Conservation (phyloP, 2,329 filamentous ascomycete genomes). For the Dothideomycetidae sp. region DNA sequence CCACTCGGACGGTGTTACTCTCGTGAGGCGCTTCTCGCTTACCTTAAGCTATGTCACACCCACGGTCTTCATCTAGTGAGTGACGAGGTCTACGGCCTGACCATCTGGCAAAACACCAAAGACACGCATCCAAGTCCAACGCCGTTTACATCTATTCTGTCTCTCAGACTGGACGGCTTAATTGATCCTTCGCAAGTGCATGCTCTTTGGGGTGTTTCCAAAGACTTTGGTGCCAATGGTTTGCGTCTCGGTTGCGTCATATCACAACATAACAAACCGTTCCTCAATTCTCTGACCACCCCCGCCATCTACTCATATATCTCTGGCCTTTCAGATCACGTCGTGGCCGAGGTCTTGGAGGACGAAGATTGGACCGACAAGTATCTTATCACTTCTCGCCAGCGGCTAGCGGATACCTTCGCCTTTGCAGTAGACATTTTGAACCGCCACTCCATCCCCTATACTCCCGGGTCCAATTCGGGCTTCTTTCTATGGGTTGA, state of each 20-base stretch:
- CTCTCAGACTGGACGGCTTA: slow-evolving; percentile 13
- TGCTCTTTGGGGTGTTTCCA: slow-evolving; percentile 22
- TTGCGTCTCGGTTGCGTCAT: slow-evolving; percentile 20
- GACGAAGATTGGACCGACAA: slow-evolving; percentile 15
- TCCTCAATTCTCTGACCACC: slow-evolving; percentile 16
- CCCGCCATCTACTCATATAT: slow-evolving; percentile 17
- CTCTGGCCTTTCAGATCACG: slow-evolving; percentile 19
- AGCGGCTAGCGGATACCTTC: slow-evolving; percentile 15
- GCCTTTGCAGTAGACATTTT: slow-evolving; percentile 14
- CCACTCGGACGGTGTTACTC: slow-evolving; percentile 25
- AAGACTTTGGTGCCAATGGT: slow-evolving; percentile 24
- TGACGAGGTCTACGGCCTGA: slow-evolving; percentile 27
- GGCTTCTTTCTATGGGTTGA: slow-evolving; percentile 35
- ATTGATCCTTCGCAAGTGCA: slow-evolving; percentile 17
- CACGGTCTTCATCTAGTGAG: slow-evolving; percentile 22
- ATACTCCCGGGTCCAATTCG: slow-evolving; percentile 27
- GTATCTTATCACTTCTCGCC: slow-evolving; percentile 14
- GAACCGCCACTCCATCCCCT: slow-evolving; percentile 24
- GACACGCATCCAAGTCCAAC: slow-evolving; percentile 4
- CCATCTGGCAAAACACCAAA: slow-evolving; percentile 16
- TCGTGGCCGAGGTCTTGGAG: slow-evolving; percentile 23
- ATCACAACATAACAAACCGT: slow-evolving; percentile 17
- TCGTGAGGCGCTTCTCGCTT: slow-evolving; percentile 14
- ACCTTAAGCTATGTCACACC: slow-evolving; percentile 20
- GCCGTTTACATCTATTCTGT: slow-evolving; percentile 18